Base-by-base conservation (phyloP, 73 alveolate genomes). In the Strombidium stylifer region DNA sequence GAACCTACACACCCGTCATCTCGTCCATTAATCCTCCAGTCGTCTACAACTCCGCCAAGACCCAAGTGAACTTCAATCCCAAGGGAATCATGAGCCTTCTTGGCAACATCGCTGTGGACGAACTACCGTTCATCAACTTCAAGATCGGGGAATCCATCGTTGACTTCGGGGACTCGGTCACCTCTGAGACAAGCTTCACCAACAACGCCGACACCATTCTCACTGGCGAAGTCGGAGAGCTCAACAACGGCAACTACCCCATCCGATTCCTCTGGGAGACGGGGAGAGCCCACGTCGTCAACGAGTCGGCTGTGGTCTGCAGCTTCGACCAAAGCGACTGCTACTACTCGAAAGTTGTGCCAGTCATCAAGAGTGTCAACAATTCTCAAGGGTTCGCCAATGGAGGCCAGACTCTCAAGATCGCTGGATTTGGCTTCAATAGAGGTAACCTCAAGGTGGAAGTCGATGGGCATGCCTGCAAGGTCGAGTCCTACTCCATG, bases 401-500 rank as follows among this genome's bases (percentile, higher is more conserved):
- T 18, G 73, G 73, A 4, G 73, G 73, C 34, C 60, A 59, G 42
- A 36, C 26, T 8, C 3, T 59, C 24, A 12, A 3, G 23, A 59
- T 59, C 26, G 23, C 15, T 18, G 73, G 73, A 1, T 59, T 12
- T 18, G 73, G 73, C 20, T 59, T 59, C 16, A 10, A 32, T 32
- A 39, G 50, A 19, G 35, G 26, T 15, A 59, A 40, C 48, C 23
- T 59, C 12, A 39, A 41, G 16, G 59, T 41, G 16, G 26, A 36
- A 41, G 59, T 59, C 5, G 73, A 59, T 59, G 73, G 59, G 15
- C 20, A 23, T 36, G 48, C 15, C 24, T 59, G 73, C 60, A 6
- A 36, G 28, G 59, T 59, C 4, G 26, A 20, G 8, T 15, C 73
- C 26, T 35, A 39, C 15, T 3, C 60, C 12, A 5, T 2, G 18